Conservation (phyloP, 345 rosid species). For the Psidium friedrichsthalianum region DNA sequence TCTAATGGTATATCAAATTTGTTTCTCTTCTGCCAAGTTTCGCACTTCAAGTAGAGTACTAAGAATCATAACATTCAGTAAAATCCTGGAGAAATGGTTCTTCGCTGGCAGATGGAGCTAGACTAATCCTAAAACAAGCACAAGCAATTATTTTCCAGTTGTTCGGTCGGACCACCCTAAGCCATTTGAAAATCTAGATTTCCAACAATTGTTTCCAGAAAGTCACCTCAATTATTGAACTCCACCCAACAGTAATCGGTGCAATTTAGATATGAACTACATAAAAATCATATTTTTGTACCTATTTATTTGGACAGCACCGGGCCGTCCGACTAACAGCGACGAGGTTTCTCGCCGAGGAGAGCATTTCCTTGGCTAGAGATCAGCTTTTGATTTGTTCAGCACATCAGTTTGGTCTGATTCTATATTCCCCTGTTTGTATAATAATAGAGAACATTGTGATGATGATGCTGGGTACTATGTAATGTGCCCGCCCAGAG, state of each 20-base stretch:
- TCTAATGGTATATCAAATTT: neutral
- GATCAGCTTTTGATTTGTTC: neutral
- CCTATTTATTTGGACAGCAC: neutral
- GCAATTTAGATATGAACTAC: neutral
- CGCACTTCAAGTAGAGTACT: neutral
- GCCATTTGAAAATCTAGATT: neutral
- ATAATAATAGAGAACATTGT: neutral
- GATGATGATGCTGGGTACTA: neutral
- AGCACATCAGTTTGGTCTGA: neutral
- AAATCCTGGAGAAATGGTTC: neutral
- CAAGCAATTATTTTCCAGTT: neutral
- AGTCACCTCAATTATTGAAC: neutral
- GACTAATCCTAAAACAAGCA: neutral
- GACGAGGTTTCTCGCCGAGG: neutral
- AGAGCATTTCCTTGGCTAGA: neutral
- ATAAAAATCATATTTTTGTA: neutral
- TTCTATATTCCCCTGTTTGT: neutral
- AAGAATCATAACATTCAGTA: neutral
- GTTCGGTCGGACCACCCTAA: neutral
- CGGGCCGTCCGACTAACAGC: neutral
- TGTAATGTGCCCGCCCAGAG: neutral
- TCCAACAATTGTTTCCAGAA: neutral
- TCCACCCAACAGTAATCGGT: neutral
- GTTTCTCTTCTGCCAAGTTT: neutral
- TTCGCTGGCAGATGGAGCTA: neutral